Evolutionary conservation across 768 basidiomycete species (phyloP), one percentile per base, ranked within the genome.

Genomic region (Hygrocybe punicea): DNA sequence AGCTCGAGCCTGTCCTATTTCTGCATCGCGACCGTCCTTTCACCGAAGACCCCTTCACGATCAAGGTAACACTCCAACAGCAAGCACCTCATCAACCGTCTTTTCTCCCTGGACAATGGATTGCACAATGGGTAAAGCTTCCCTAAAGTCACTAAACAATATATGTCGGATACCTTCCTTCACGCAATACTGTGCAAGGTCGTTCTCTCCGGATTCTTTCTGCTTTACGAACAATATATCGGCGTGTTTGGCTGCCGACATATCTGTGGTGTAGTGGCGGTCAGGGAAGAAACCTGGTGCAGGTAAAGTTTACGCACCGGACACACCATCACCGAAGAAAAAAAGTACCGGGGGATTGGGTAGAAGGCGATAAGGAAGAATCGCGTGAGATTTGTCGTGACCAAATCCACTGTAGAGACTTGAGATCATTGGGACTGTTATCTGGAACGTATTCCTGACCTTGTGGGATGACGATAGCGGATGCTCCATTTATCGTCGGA

Each of bases 291-390:
- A n/a, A 25, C 9, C 34, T 17, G 24, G 50, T 39, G 53, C 10
- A 21, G 29, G 47, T 16, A 10, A 42, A 23, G 9, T 56, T 25
- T 10, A 73, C 81, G 40, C 57, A 91, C 93, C 93, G 55, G 92
- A 94, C 50, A 97, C 97, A 34, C 97, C 97, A 69, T 99, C 97
- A 0, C 97, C 97, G 61, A 97, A 95, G 83, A 97, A 99, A 74
- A 99, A 96, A 9, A 96, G 76, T 2, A 82, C 85, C 2, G 97
- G 96, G 4, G 86, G 84, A 47, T 83, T 68, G 6, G 76, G 63
- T 42, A 95, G 78, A 40, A 78, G 73, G n/a, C 85, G 79, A 73
- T 98, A 99, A 0, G 92, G 95, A 34, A 95, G 75, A 63, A 98
- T 98, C 2, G 96, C 93, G 63, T 87, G 88, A 6, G 90, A 93